Conservation (phyloP, 2,329 filamentous ascomycete genomes). For the Xylaria sp. region DNA sequence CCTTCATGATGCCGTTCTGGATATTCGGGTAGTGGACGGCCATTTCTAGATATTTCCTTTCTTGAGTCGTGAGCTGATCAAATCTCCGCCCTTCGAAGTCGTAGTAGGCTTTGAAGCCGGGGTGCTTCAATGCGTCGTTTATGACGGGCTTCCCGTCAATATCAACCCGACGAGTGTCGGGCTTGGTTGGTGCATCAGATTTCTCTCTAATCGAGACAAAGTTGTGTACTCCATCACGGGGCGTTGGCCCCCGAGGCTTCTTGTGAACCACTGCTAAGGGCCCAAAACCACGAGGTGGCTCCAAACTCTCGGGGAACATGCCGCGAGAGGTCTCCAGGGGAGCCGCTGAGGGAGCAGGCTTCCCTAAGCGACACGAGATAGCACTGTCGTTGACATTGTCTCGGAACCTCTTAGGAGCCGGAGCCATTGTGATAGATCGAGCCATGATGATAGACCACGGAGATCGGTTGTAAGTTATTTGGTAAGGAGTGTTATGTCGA, state of each 20-base stretch:
- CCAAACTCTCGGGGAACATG: not conserved
- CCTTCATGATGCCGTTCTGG: constrained; percentile 11
- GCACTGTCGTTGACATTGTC: not conserved
- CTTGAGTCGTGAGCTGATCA: not conserved
- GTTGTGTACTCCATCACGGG: not conserved
- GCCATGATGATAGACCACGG: no score
- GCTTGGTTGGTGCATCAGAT: not conserved
- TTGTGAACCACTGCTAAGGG: not conserved
- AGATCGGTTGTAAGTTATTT: no score
- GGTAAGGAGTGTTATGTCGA: no score
- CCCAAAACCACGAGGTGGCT: constrained; percentile 11
- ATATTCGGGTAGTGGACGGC: constrained; percentile 24
- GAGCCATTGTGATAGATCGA: no score
- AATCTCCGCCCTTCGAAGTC: constrained; percentile 15
- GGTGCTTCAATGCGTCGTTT: constrained; percentile 28
- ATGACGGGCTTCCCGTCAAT: not conserved
- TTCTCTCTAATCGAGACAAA: not conserved
- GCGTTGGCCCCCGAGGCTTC: not conserved
- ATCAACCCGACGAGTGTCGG: not conserved
- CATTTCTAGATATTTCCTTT: constrained; percentile 17
- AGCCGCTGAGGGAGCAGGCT: not conserved
- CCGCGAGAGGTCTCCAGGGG: not conserved
- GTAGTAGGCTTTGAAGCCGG: not conserved
- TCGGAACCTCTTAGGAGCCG: not conserved
- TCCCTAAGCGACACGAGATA: not conserved